Evolutionary conservation across 176 grass and related monocot species (phyloP).

Genomic region (Guadua angustifolia): DNA sequence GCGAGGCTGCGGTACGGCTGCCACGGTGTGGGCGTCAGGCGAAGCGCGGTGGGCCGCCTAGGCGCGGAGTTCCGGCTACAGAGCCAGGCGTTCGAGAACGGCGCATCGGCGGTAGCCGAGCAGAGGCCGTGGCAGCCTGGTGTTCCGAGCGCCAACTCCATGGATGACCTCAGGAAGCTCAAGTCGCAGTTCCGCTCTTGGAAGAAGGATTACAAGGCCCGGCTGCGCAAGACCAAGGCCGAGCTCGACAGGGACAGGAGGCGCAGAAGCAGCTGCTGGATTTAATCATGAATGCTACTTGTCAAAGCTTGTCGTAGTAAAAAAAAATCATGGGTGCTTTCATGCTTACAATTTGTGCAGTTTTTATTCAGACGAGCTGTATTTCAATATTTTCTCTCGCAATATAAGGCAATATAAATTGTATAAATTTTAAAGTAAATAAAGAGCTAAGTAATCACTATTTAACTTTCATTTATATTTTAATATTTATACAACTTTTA

Average conservation of each 20-base stretch:
- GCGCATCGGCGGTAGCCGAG: conserved; percentile 5
- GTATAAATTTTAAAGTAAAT: too few species aligned
- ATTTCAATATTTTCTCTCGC: too few species aligned
- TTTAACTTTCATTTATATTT: too few species aligned
- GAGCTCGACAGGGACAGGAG: conserved; percentile 28
- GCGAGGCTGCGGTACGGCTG: not conserved
- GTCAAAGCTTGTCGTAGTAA: not conserved
- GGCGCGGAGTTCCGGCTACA: conserved; percentile 36
- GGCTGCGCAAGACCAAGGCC: conserved; percentile 30
- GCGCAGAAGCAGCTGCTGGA: conserved; percentile 41
- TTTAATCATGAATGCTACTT: not conserved
- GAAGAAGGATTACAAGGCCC: conserved; percentile 60
- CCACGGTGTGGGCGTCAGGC: not conserved
- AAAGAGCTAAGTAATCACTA: too few species aligned
- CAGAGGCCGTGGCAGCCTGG: conserved; percentile 1
- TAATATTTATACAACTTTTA: too few species aligned
- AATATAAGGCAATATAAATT: too few species aligned
- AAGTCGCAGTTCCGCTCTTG: conserved; percentile 53
- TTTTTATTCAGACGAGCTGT: too few species aligned
- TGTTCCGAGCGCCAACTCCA: not conserved
- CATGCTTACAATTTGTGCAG: not conserved
- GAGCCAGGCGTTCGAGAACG: conserved; percentile 42
- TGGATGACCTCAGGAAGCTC: conserved; percentile 40
- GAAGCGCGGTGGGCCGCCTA: not conserved
- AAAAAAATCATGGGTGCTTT: not conserved